Base-by-base conservation (phyloP, 2,329 filamentous ascomycete species). In the Aspergillus sp. region DNA sequence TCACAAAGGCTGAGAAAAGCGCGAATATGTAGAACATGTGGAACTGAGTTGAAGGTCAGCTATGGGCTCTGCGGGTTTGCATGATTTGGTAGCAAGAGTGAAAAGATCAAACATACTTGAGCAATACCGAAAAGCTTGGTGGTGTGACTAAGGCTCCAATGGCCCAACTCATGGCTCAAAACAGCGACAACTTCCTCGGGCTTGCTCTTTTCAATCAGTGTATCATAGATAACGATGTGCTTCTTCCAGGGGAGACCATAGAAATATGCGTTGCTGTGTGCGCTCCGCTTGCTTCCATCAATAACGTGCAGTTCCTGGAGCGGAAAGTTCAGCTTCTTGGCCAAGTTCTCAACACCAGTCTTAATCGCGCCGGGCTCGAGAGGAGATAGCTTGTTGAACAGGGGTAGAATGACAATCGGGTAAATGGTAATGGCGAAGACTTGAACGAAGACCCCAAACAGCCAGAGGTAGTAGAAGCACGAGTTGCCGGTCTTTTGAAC, bases 211-310 rank as follows among this genome's bases (percentile, higher is more conserved):
- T 97, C 93, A 62, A 99, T 92, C 62, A 99, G 79, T 5, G 96
- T 99, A 73, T 99, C 95, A 74, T 96, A 99, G 71, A 99, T 96
- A 70, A 99, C 95, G 80, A 99, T 99, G 81, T 98, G 96, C 85
- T 98, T 98, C 85, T 97, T 97, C 93, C 93, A 99, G 42, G 95
- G 95, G 55, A 99, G 85, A 59, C 95, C 95, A 68, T 96, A 97
- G 80, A 99, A 99, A 78, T 96, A 96, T 18, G 91, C 90, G 71
- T 96, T 96, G 78, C 89, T 92, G 78, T 96, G 91, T 22, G 90
- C 89, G 71, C 88, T 91, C 66, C 91, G 85, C 81, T 93, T 93
- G 79, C 89, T 93, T 49, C 91, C 91, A 72, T 96, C 91, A 69
- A 99, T 99, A 69, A 98, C 93, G 71, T 96, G 91, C 44, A 99